These are phyloP conservation scores for Cutaneotrichosporon sp. DNA, from an alignment of 1,284 basidiomycete genomes.

Conservation along the genomic window DNA sequence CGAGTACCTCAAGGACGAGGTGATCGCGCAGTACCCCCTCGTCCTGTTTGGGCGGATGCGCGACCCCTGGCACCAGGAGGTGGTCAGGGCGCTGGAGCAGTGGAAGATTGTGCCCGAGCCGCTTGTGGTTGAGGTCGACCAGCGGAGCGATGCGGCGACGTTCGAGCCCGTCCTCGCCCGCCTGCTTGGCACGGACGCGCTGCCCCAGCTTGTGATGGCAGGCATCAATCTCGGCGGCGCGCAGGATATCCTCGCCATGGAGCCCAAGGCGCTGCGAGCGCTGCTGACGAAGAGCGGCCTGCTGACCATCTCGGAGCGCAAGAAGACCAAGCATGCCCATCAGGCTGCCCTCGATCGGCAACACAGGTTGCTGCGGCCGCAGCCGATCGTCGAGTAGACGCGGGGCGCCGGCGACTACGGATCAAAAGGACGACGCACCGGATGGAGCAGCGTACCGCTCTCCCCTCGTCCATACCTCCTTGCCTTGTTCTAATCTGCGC, in stretches of 20 bases:
- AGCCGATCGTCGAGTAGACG: conserved; percentile 1
- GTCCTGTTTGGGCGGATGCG: conserved; percentile 71
- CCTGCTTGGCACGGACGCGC: conserved; percentile 54
- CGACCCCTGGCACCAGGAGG: conserved; percentile 55
- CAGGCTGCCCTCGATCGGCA: conserved; percentile 5
- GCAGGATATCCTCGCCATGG: conserved; percentile 54
- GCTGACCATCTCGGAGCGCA: conserved; percentile 47
- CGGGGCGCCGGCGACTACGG: too few relatives aligned
- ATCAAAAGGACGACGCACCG: too few relatives aligned
- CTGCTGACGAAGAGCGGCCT: conserved; percentile 59
- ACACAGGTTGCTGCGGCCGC: conserved; percentile 8
- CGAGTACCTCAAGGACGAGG: conserved; percentile 44
- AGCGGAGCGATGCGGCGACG: conserved; percentile 56
- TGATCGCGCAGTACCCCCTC: conserved; percentile 70
- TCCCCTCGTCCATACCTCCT: too few relatives aligned
- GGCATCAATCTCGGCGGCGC: conserved; percentile 60
- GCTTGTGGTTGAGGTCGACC: conserved; percentile 68
- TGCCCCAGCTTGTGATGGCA: conserved; percentile 68
- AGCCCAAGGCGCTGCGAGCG: conserved; percentile 54
- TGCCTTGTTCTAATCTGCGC: too few relatives aligned
- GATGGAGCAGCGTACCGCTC: too few relatives aligned
- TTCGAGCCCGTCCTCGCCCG: conserved; percentile 54
- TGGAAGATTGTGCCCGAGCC: conserved; percentile 64
- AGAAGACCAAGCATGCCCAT: conserved; percentile 43
- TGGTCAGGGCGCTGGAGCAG: conserved; percentile 59